phyloP scores from a whole-genome alignment of 1,284 basidiomycete species.

The Ustilago sp. region DNA sequence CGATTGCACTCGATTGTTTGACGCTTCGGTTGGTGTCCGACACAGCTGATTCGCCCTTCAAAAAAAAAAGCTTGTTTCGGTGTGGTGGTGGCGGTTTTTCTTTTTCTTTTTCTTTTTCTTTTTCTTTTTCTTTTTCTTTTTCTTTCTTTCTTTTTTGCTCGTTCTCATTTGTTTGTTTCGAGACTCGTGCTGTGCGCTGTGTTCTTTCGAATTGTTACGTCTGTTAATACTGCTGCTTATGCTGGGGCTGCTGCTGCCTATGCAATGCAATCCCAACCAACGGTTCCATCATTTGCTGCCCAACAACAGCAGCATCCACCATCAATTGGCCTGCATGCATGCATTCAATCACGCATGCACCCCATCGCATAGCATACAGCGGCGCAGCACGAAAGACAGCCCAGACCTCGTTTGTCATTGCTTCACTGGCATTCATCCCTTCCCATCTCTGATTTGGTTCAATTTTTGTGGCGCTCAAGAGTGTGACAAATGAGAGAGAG shows the following conservation, averaged over 20 bases:
- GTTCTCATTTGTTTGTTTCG: background rate
- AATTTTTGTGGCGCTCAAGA: background rate
- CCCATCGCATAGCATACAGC: constrained; percentile 2
- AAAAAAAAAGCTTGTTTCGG: background rate
- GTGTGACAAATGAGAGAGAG: background rate
- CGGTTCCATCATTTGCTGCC: background rate
- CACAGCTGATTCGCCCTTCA: background rate
- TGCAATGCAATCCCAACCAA: background rate
- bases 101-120: background rate
- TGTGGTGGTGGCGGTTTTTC: background rate
- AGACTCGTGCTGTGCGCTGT: constrained; percentile 5
- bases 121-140: background rate
- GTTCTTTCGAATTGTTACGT: constrained; percentile 1
- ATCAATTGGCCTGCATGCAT: background rate
- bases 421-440: background rate
- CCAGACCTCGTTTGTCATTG: background rate
- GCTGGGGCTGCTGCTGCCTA: background rate
- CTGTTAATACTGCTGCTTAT: background rate
- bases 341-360: background rate
- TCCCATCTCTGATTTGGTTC: background rate
- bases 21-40: background rate
- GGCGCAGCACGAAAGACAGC: constrained; percentile 4
- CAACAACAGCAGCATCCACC: background rate
- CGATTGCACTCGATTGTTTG: background rate
- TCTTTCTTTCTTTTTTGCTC: background rate